These are phyloP conservation scores for Kluyveromyces sp. DNA, from an alignment of 1,139 yeast species.

Conservation along the genomic window DNA sequence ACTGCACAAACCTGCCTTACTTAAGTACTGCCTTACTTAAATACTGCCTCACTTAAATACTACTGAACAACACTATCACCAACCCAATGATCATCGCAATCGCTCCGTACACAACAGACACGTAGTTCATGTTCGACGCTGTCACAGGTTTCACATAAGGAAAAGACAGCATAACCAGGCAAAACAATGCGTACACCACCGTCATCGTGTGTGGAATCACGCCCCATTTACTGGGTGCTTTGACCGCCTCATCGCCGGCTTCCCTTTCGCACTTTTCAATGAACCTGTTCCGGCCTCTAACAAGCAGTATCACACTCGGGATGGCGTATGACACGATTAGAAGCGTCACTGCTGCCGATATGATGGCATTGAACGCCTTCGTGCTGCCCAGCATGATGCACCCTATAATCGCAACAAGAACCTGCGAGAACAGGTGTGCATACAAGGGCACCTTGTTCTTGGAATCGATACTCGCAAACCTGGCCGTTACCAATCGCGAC, in stretches of 20 bases:
- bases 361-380: constrained; percentile 34
- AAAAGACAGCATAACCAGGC: constrained; percentile 38
- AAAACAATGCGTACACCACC: constrained; percentile 37
- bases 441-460: constrained; percentile 28
- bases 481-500: constrained; percentile 20
- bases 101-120: constrained; percentile 36
- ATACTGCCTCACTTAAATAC: background rate
- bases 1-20: no score
- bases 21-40: no score
- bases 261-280: constrained; percentile 1
- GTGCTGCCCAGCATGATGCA: constrained; percentile 33
- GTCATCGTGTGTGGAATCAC: constrained; percentile 37
- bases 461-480: constrained; percentile 26
- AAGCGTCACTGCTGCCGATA: constrained; percentile 33
- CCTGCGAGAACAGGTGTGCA: constrained; percentile 31
- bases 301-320: constrained; percentile 31
- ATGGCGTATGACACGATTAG: constrained; percentile 31
- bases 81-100: constrained; percentile 15
- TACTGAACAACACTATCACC: background rate
- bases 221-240: constrained; percentile 32
- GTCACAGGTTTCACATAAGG: constrained; percentile 41
- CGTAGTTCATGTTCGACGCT: constrained; percentile 41
- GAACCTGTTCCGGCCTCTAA: constrained; percentile 33
- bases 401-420: constrained; percentile 30
- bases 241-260: constrained; percentile 31